Evolutionary conservation across 2,329 filamentous ascomycete genomes (phyloP).

Genomic region (Arthroderma sp.): DNA sequence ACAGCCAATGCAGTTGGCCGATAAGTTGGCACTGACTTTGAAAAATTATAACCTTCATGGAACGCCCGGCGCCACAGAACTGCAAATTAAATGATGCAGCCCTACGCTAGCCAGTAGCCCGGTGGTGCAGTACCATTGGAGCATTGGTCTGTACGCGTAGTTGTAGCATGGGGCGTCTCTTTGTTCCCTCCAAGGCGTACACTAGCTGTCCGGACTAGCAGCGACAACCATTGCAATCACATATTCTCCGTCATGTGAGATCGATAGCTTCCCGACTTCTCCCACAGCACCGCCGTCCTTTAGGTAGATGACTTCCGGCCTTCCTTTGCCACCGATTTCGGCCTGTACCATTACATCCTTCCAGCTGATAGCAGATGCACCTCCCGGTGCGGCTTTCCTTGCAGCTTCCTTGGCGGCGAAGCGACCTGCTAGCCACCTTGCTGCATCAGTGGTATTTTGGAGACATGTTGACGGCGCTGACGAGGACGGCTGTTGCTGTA

Average conservation of each 20-base stretch:
- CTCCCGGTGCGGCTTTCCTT: slow-evolving; percentile 48
- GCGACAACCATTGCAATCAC: slow-evolving; percentile 35
- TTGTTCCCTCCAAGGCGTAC: no score
- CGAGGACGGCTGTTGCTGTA: slow-evolving; percentile 20
- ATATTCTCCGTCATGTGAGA: slow-evolving; percentile 79
- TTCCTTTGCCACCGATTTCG: slow-evolving; percentile 15
- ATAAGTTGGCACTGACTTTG: no score
- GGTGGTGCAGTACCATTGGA: no score
- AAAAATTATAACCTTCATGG: no score
- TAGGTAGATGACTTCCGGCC: slow-evolving; percentile 28
- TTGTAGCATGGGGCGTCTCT: no score
- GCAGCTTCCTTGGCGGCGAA: slow-evolving; percentile 65
- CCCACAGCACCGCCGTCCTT: slow-evolving; percentile 19
- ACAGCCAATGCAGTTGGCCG: no score
- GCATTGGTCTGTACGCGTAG: no score
- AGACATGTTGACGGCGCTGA: neutral
- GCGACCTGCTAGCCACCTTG: slow-evolving; percentile 35
- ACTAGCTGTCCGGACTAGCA: no score
- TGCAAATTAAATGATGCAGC: no score
- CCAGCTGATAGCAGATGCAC: slow-evolving; percentile 45
- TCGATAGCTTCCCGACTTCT: slow-evolving; percentile 58
- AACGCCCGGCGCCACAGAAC: no score
- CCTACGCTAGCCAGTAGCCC: no score
- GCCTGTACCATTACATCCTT: slow-evolving; percentile 43
- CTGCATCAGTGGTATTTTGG: slow-evolving; percentile 20